A percentile compares a stretch with the other conserved stretches of the same genome.
These are phyloP conservation scores for Ceratocystis destructans DNA, from an alignment of 2,329 filamentous ascomycete genomes.

Conservation along the genomic window DNA sequence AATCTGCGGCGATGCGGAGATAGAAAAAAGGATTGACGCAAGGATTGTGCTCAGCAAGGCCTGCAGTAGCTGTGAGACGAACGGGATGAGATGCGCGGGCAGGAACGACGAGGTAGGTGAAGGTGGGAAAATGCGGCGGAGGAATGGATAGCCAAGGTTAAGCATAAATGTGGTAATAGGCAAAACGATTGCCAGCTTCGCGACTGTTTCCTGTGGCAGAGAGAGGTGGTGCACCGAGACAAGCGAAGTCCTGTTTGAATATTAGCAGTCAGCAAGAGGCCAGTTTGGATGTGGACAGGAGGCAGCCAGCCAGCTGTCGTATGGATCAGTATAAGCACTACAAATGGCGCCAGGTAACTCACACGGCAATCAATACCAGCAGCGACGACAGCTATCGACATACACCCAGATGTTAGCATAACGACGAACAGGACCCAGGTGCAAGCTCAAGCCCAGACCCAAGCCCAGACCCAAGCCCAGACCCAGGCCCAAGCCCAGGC, in stretches of 20 bases:
- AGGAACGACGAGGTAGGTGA: not conserved
- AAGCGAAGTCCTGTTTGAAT: conserved; percentile 3
- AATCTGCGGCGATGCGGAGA: not conserved
- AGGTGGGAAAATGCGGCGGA: not conserved
- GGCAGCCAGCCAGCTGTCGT: no score
- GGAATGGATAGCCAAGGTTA: not conserved
- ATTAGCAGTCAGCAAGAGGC: not conserved
- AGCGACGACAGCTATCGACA: not conserved
- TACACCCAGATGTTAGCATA: not conserved
- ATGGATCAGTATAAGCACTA: not conserved
- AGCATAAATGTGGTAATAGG: conserved; percentile 10
- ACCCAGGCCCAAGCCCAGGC: no score
- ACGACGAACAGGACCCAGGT: no score
- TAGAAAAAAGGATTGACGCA: conserved; percentile 31
- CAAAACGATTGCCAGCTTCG: conserved; percentile 8
- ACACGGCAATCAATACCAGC: conserved; percentile 6
- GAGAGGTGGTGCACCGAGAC: conserved; percentile 9
- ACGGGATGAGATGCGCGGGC: not conserved
- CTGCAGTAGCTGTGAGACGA: not conserved
- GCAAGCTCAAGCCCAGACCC: no score
- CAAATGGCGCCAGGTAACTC: not conserved
- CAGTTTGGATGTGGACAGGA: not conserved
- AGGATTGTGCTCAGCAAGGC: conserved; percentile 25
- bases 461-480: no score
- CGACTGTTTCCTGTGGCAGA: conserved; percentile 13